Percentiles rank a stretch among this genome's conserved stretches.
These are phyloP conservation scores for Leccinellum albellum DNA, from an alignment of 768 basidiomycete species.

Conservation along the genomic window DNA sequence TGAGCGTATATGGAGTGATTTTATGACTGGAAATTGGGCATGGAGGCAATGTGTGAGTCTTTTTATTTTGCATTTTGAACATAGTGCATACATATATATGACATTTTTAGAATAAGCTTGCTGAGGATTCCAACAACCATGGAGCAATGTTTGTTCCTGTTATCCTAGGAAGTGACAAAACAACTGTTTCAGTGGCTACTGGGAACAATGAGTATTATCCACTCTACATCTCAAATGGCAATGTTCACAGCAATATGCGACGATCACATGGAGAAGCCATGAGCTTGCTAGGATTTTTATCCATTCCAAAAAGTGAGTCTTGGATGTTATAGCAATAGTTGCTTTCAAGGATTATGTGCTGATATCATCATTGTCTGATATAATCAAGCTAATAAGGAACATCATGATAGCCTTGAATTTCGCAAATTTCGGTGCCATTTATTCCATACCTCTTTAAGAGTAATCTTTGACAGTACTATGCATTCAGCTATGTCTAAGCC, in stretches of 20 bases:
- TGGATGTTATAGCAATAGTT: neutral
- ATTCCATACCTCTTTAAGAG: neutral
- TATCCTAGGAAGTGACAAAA: neutral
- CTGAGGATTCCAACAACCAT: neutral
- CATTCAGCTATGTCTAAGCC: neutral
- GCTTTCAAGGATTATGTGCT: too few species aligned
- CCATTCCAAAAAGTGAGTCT: neutral
- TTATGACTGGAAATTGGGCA: neutral
- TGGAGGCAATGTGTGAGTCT: neutral
- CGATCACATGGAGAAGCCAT: neutral
- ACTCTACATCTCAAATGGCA: neutral
- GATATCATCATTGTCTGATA: neutral
- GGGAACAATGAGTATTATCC: neutral
- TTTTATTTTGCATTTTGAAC: neutral
- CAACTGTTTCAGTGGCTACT: neutral
- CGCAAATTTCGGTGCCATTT: neutral
- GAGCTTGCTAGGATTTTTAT: neutral
- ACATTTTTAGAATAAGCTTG: neutral
- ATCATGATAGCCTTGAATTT: neutral
- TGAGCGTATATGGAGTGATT: neutral
- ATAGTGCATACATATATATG: neutral
- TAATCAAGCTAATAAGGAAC: neutral
- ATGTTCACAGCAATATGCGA: neutral
- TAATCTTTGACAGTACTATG: neutral
- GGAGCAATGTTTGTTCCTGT: neutral